phyloP scores from a whole-genome alignment of 192 early-diverging fungal species.

The Coemansia sp. region DNA sequence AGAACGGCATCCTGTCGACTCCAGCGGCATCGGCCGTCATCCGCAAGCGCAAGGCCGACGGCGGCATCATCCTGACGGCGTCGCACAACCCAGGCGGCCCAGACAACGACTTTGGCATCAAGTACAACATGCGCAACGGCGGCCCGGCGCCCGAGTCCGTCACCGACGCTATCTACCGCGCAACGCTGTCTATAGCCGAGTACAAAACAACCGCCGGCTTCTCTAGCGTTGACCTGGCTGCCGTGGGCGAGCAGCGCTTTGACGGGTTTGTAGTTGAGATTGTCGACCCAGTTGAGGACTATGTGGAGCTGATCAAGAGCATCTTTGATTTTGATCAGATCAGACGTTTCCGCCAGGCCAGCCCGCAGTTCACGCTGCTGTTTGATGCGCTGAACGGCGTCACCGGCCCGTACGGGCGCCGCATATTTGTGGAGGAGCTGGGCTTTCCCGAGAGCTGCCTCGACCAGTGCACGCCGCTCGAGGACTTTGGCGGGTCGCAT shows the following conservation, averaged over 20 bases:
- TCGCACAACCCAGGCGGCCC: constrained; percentile 99
- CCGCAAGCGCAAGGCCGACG: constrained; percentile 82
- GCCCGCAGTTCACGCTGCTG: constrained; percentile 78
- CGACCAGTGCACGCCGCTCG: constrained; percentile 77
- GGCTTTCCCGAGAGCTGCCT: constrained; percentile 76
- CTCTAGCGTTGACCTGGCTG: constrained; percentile 69
- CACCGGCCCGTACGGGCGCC: constrained; percentile 89
- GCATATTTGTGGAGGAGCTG: constrained; percentile 87
- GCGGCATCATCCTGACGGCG: constrained; percentile 95
- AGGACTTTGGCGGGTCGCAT: constrained; percentile 94
- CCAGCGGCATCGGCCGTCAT: constrained; percentile 95
- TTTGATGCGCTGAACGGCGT: constrained; percentile 97
- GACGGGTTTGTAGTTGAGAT: constrained; percentile 77
- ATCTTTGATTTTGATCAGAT: constrained; percentile 94
- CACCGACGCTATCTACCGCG: constrained; percentile 88
- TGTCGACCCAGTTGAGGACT: constrained; percentile 86
- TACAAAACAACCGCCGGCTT: constrained; percentile 58
- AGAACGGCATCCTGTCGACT: constrained; percentile 91
- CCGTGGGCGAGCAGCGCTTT: constrained; percentile 62
- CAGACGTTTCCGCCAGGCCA: constrained; percentile 69
- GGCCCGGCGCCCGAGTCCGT: constrained; percentile 95
- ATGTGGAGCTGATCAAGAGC: constrained; percentile 78
- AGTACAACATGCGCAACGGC: constrained; percentile 96
- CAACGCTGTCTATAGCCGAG: constrained; percentile 70
- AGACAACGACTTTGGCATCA: constrained; percentile 97